Conservation (phyloP, 2,329 filamentous ascomycete species). For the Alternaria sp. region DNA sequence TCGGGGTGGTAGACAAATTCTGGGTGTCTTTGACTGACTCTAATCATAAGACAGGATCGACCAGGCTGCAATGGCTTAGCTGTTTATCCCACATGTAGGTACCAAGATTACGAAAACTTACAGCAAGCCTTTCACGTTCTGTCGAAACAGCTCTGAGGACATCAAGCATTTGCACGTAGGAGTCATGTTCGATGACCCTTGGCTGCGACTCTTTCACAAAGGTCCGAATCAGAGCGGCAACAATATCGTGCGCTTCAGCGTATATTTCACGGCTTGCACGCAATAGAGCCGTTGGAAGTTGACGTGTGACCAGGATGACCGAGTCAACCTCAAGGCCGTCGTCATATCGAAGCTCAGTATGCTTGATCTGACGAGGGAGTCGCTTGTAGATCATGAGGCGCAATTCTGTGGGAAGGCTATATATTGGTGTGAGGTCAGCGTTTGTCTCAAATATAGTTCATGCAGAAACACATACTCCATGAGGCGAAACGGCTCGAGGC, state of each 20-base stretch:
- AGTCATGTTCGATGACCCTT: not conserved
- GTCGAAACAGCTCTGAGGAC: not conserved
- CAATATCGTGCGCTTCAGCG: not conserved
- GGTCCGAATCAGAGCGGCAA: rapidly evolving
- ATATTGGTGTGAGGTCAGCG: not conserved
- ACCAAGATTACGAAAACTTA: not conserved
- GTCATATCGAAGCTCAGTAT: not conserved
- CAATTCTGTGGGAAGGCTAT: not conserved
- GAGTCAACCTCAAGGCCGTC: too few species aligned
- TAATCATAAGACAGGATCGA: not conserved
- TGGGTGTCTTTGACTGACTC: not conserved
- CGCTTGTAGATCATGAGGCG: not conserved
- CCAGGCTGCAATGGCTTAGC: not conserved
- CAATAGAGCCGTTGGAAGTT: not conserved
- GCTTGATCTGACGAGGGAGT: not conserved
- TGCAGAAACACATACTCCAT: not conserved
- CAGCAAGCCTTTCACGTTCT: not conserved
- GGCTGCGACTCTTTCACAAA: not conserved
- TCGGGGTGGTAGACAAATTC: not conserved
- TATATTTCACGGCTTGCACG: not conserved
- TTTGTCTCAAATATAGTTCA: not conserved
- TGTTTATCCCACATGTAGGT: not conserved
- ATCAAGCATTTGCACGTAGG: not conserved
- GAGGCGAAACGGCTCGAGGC: not conserved
- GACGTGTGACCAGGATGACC: not conserved